Conservation (phyloP, 1,139 yeast genomes). For the Nakaseomyces nivariensis region DNA sequence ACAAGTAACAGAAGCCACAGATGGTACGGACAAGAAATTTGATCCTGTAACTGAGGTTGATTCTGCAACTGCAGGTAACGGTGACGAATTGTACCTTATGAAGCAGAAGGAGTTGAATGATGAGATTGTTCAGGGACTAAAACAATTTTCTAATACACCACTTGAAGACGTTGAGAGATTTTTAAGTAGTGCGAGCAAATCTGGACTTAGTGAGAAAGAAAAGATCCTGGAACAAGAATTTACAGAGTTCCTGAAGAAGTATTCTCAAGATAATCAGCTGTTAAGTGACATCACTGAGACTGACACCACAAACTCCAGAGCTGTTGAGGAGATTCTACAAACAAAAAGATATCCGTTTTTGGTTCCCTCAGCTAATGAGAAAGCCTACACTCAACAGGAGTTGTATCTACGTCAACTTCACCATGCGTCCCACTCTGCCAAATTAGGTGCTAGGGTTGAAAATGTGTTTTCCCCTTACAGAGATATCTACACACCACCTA, state of each 20-base stretch:
- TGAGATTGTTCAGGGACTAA: constrained; percentile 16
- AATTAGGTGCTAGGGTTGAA: constrained; percentile 55
- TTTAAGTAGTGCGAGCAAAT: not conserved
- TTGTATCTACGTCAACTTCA: constrained; percentile 60
- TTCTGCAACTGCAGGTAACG: not conserved
- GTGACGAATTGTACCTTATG: constrained; percentile 15
- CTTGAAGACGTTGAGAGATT: constrained; percentile 5
- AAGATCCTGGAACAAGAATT: constrained; percentile 26
- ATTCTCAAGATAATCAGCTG: constrained; percentile 18
- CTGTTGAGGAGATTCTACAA: constrained; percentile 7
- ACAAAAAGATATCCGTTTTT: constrained; percentile 28
- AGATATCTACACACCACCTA: constrained; percentile 48
- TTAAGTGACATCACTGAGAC: constrained; percentile 6
- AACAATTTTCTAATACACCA: constrained; percentile 16
- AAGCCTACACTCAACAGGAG: constrained; percentile 66
- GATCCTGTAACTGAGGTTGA: not conserved
- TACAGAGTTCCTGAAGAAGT: constrained; percentile 21
- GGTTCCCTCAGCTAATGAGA: constrained; percentile 30
- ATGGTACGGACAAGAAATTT: not conserved
- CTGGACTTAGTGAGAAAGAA: constrained; percentile 17
- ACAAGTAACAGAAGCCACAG: not conserved
- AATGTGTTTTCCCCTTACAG: constrained; percentile 53
- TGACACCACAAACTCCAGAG: constrained; percentile 7
- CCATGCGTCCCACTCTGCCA: constrained; percentile 37
- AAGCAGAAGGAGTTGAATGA: constrained; percentile 24